phyloP scores from a whole-genome alignment of 163 green algal genomes.

The Scenedesmus sp. region DNA sequence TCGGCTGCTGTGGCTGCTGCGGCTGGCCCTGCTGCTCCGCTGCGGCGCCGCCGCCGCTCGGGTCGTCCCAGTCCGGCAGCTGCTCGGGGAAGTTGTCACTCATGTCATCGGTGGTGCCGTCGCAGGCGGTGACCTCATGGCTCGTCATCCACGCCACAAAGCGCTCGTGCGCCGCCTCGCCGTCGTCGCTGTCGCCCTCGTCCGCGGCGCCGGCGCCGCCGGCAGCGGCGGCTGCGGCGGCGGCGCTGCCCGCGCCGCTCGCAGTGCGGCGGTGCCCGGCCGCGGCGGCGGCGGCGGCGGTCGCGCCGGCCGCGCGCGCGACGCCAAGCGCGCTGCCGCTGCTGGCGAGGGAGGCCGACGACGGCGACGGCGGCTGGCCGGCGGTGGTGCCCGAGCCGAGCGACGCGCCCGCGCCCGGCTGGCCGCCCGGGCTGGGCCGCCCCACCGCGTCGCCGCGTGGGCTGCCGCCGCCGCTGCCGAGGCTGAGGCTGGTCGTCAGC shows the following conservation, averaged over 20 bases:
- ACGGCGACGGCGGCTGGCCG: too few relatives aligned
- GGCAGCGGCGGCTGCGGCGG: background rate
- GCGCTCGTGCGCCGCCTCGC: slow-evolving; percentile 43
- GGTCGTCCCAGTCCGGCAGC: slow-evolving; percentile 42
- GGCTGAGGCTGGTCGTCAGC: slow-evolving; percentile 14
- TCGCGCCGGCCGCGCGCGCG: too few relatives aligned
- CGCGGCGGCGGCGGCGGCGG: background rate
- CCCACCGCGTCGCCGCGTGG: too few relatives aligned
- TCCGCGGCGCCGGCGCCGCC: background rate
- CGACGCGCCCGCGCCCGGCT: too few relatives aligned
- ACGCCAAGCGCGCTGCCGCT: background rate
- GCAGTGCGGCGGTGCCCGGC: slow-evolving; percentile 4
- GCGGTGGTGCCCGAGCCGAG: too few relatives aligned
- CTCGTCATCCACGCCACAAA: slow-evolving; percentile 44
- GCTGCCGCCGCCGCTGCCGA: slow-evolving; percentile 12
- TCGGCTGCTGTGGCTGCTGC: background rate
- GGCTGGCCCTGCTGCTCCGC: background rate
- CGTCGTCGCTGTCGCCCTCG: slow-evolving; percentile 45
- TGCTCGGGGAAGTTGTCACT: slow-evolving; percentile 43
- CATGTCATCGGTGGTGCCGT: slow-evolving; percentile 37
- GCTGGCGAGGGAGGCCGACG: too few relatives aligned
- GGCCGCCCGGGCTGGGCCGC: too few relatives aligned
- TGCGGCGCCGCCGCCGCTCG: background rate
- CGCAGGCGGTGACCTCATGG: slow-evolving; percentile 19
- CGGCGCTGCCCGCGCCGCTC: background rate